A percentile compares a stretch with the other conserved stretches of the same genome.
Conservation (phyloP, 306 rosid genomes). For the Trifolium fragiferum region DNA sequence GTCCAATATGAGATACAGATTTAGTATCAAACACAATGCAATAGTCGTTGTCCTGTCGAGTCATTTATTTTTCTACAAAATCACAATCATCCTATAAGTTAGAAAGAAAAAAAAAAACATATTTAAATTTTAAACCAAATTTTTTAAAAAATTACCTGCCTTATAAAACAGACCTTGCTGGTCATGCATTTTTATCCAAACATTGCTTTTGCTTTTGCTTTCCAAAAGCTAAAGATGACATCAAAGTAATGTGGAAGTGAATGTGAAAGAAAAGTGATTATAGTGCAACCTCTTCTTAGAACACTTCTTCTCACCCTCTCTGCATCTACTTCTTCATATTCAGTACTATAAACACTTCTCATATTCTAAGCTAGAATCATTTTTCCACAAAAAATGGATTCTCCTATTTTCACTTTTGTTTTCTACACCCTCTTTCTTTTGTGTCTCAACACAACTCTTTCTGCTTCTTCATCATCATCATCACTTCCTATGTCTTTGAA, state of each 20-base stretch:
- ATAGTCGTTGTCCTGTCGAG: no score
- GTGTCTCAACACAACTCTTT: constrained; percentile 39
- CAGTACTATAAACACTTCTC: constrained; percentile 28
- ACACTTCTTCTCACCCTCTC: constrained; percentile 22
- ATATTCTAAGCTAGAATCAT: constrained; percentile 39
- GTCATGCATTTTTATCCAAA: constrained; percentile 59
- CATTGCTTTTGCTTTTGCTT: constrained; percentile 76
- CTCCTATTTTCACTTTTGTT: constrained; percentile 44
- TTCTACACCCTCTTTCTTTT: constrained; percentile 39
- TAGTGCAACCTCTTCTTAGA: neutral
- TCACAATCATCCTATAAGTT: neutral
- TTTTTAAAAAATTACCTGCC: constrained; percentile 30
- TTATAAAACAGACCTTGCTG: constrained; percentile 63
- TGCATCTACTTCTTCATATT: constrained; percentile 42
- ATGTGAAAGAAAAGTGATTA: constrained; percentile 24
- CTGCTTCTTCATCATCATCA: constrained; percentile 48
- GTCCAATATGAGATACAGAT: no score
- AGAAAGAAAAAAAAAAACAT: no score
- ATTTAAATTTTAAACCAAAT: neutral
- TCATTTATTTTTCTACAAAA: no score
- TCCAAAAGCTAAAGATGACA: constrained; percentile 72
- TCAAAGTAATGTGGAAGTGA: constrained; percentile 49
- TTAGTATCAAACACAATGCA: no score
- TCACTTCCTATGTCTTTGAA: constrained; percentile 55
- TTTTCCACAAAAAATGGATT: constrained; percentile 41